Conservation (phyloP, 1,284 basidiomycete genomes). For the Malassezia slooffiae region DNA sequence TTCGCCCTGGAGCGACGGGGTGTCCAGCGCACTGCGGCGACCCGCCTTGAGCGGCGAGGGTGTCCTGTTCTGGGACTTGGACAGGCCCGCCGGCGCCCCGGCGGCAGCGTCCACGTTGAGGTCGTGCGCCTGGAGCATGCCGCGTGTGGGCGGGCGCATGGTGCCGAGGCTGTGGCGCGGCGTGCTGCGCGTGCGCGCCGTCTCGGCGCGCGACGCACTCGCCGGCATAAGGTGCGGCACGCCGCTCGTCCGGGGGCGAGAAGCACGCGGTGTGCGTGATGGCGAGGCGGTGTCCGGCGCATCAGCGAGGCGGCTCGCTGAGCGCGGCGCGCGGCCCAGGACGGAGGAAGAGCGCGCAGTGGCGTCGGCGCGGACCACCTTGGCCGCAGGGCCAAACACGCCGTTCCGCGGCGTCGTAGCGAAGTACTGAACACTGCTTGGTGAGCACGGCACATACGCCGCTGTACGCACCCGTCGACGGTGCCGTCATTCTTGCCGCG, state of each 20-base stretch:
- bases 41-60: slow-evolving; percentile 1
- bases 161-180: slow-evolving; percentile 1
- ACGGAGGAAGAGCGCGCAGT: slow-evolving; percentile 16
- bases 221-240: slow-evolving; percentile 2
- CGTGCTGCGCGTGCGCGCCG: neutral
- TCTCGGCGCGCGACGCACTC: slow-evolving; percentile 3
- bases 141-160: neutral
- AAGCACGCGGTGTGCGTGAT: neutral
- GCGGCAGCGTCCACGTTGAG: too few relatives aligned
- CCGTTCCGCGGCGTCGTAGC: slow-evolving; percentile 72
- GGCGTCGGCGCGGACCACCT: slow-evolving; percentile 51
- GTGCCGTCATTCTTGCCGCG: slow-evolving; percentile 91
- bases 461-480: slow-evolving; percentile 63
- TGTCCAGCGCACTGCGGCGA: too few relatives aligned
- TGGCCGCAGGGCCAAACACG: slow-evolving; percentile 72
- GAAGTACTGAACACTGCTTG: slow-evolving; percentile 76
- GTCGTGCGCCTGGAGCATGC: too few relatives aligned
- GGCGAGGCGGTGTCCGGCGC: neutral
- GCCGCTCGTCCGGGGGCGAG: neutral
- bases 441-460: too few relatives aligned
- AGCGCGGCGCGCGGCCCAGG: neutral
- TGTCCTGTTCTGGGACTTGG: slow-evolving; percentile 1
- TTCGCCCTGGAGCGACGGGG: too few relatives aligned
- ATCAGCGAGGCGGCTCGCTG: neutral
- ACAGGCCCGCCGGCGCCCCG: neutral